Conservation (phyloP, 192 early-diverging fungal genomes). For the Entomortierella parvispora region DNA sequence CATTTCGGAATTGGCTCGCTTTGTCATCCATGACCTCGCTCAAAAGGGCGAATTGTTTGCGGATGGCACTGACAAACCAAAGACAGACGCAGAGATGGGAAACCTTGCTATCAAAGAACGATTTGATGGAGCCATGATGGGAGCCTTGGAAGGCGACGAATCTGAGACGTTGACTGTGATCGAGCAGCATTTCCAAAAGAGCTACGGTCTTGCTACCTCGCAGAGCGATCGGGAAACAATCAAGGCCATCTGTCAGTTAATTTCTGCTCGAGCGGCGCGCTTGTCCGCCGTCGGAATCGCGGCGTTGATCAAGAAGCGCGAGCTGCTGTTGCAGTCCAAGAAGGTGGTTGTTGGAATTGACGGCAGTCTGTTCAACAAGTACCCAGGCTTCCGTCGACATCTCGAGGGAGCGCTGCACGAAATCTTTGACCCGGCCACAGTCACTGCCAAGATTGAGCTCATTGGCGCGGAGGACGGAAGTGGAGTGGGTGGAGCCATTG, state of each 20-base stretch:
- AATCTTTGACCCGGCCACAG: conserved; percentile 67
- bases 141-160: conserved; percentile 74
- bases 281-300: conserved; percentile 80
- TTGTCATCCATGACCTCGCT: conserved; percentile 82
- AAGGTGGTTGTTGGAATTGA: conserved; percentile 73
- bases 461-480: conserved; percentile 82
- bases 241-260: conserved; percentile 84
- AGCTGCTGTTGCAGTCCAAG: conserved; percentile 58
- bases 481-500: conserved; percentile 81
- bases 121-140: conserved; percentile 83
- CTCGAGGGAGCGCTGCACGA: conserved; percentile 80
- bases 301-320: conserved; percentile 74
- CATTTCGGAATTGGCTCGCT: conserved; percentile 87
- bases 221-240: conserved; percentile 79
- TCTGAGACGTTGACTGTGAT: conserved; percentile 67
- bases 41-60: conserved; percentile 78
- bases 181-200: conserved; percentile 71
- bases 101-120: conserved; percentile 70
- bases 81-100: conserved; percentile 51
- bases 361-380: conserved; percentile 79
- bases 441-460: conserved; percentile 67
- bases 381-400: conserved; percentile 77
- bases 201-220: conserved; percentile 70
- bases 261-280: conserved; percentile 86
- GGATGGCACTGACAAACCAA: conserved; percentile 51